phyloP scores from a whole-genome alignment of 2,329 filamentous ascomycete species.

The Xylaria sp. region DNA sequence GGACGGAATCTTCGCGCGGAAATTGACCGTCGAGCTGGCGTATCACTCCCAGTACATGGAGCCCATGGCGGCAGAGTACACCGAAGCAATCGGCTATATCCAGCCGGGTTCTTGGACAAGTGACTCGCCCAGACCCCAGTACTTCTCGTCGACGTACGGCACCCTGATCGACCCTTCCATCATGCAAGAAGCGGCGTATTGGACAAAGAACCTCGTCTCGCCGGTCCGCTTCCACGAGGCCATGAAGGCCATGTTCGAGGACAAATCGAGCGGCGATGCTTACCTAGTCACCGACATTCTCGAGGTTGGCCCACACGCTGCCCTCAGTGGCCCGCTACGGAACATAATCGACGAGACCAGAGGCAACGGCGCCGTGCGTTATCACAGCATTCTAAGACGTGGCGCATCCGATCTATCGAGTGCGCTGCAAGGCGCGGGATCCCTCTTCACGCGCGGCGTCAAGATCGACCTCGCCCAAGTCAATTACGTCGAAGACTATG shows the following conservation, averaged over 20 bases:
- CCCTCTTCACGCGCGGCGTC: conserved; percentile 32
- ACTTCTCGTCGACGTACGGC: conserved; percentile 28
- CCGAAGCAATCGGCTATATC: conserved; percentile 24
- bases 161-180: conserved; percentile 4
- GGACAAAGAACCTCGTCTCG: conserved; percentile 42
- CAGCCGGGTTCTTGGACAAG: neutral
- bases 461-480: conserved; percentile 19
- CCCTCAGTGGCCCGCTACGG: conserved; percentile 47
- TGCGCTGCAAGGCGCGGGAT: conserved; percentile 17
- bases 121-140: neutral
- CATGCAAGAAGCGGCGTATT: conserved; percentile 46
- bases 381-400: conserved; percentile 27
- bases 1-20: conserved; percentile 36
- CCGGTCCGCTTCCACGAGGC: conserved; percentile 34
- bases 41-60: conserved; percentile 50
- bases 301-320: conserved; percentile 46
- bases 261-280: neutral
- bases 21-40: conserved; percentile 37
- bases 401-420: conserved; percentile 9
- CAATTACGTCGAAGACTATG: conserved; percentile 9
- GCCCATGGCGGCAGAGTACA: conserved; percentile 43
- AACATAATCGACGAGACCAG: conserved; percentile 21
- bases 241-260: conserved; percentile 16
- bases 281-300: conserved; percentile 29
- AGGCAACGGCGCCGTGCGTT: conserved; percentile 6